Evolutionary conservation across 2,329 filamentous ascomycete species (phyloP).

Genomic region (Trichoderma asperellum): DNA sequence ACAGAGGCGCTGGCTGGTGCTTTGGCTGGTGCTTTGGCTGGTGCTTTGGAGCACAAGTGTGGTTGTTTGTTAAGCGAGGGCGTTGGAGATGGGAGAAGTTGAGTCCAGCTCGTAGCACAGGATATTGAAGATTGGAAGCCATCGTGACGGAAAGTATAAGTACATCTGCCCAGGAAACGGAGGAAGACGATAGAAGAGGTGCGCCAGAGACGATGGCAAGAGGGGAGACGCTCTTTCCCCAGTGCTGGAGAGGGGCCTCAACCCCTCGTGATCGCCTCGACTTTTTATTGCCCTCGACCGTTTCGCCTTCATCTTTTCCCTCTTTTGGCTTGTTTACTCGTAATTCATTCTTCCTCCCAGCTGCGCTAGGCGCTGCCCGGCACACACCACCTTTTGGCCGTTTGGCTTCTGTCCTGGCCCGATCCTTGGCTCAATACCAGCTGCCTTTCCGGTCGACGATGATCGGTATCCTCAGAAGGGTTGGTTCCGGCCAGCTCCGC

Average conservation of each 20-base stretch:
- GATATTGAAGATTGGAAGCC: background rate
- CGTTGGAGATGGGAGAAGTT: background rate
- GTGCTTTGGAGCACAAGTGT: background rate
- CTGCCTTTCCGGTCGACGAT: slow-evolving; percentile 25
- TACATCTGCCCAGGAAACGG: background rate
- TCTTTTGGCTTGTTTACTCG: background rate
- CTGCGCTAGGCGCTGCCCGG: slow-evolving; percentile 11
- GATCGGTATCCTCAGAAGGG: background rate
- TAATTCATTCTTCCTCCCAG: slow-evolving; percentile 10
- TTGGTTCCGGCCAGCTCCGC: slow-evolving; percentile 20
- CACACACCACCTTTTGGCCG: slow-evolving; percentile 18
- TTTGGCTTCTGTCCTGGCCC: slow-evolving; percentile 10
- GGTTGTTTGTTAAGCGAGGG: background rate
- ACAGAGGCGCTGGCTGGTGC: background rate
- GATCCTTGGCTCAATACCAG: slow-evolving; percentile 17
- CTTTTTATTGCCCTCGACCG: slow-evolving; percentile 6
- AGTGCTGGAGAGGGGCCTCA: slow-evolving; percentile 6
- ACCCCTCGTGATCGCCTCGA: slow-evolving; percentile 25
- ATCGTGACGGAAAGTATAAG: background rate
- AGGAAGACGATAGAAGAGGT: background rate
- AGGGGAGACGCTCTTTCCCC: slow-evolving; percentile 11
- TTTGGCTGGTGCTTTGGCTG: background rate
- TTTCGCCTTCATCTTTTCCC: background rate
- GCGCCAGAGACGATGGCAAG: background rate
- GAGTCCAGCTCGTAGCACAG: background rate